A percentile compares a stretch with the other conserved stretches of the same genome.
Evolutionary conservation across 768 basidiomycete species (phyloP).

Genomic region (Suillus weaverae): DNA sequence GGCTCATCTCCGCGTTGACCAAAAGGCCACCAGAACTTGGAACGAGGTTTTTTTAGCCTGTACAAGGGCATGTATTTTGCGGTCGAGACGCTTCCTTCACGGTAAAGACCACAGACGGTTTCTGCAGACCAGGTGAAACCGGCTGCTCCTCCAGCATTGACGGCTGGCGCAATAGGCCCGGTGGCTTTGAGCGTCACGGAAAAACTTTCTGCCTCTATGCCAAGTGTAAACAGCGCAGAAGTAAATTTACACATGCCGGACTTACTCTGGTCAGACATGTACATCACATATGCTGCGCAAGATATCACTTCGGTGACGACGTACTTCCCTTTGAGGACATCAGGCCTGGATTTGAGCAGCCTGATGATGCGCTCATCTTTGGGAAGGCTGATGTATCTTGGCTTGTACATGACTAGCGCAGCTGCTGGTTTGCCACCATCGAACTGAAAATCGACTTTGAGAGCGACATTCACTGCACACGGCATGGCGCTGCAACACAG

Average conservation of each 20-base stretch:
- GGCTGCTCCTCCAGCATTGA: slow-evolving; percentile 13
- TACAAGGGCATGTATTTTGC: slow-evolving; percentile 28
- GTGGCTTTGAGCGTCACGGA: slow-evolving; percentile 20
- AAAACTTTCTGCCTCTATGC: slow-evolving; percentile 22
- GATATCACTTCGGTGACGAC: slow-evolving; percentile 33
- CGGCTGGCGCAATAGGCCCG: slow-evolving; percentile 7
- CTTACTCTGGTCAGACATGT: slow-evolving; percentile 30
- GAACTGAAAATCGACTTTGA: slow-evolving; percentile 38
- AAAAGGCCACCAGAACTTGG: not conserved
- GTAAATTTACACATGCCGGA: not conserved
- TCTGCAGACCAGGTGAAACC: slow-evolving; percentile 22
- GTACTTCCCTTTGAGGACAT: slow-evolving; percentile 27
- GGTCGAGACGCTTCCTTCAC: slow-evolving; percentile 17
- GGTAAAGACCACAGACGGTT: slow-evolving; percentile 15
- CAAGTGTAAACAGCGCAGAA: not conserved
- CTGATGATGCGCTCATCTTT: not conserved
- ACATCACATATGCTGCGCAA: slow-evolving; percentile 36
- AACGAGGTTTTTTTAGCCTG: slow-evolving; percentile 17
- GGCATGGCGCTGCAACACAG: slow-evolving; percentile 7
- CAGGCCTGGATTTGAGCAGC: not conserved
- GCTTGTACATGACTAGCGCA: slow-evolving; percentile 33
- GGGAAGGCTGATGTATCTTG: slow-evolving; percentile 22
- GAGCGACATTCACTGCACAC: slow-evolving; percentile 26
- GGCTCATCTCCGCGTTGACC: slow-evolving; percentile 9
- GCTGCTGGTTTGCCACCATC: slow-evolving; percentile 30